A percentile compares a stretch with the other conserved stretches of the same genome.
phyloP scores from a whole-genome alignment of 768 basidiomycete genomes.

The Leccinellum albellum region DNA sequence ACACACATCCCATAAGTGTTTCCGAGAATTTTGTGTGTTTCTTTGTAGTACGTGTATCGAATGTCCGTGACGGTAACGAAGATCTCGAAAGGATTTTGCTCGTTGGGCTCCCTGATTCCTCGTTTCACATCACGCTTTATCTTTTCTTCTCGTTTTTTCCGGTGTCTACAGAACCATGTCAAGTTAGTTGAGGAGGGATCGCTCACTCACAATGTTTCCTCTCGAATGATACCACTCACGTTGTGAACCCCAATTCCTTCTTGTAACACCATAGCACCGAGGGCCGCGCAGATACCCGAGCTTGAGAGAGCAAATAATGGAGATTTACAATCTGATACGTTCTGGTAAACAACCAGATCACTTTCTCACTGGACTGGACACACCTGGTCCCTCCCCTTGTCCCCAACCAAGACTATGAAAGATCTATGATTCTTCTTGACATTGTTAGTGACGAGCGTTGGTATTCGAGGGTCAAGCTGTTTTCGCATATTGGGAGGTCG shows the following conservation, averaged over 20 bases:
- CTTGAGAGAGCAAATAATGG: slow-evolving; percentile 92
- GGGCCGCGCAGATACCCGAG: slow-evolving; percentile 81
- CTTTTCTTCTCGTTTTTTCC: slow-evolving; percentile 95
- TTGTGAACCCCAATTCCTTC: slow-evolving; percentile 96
- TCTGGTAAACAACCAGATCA: neutral
- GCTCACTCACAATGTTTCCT: neutral
- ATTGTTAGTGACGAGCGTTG: slow-evolving; percentile 88
- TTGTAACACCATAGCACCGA: slow-evolving; percentile 99
- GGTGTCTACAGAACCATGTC: slow-evolving; percentile 53
- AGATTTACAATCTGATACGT: slow-evolving; percentile 78
- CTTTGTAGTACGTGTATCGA: slow-evolving; percentile 98
- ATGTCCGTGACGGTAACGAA: slow-evolving; percentile 99
- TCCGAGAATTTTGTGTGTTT: slow-evolving; percentile 93
- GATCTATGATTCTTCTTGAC: slow-evolving; percentile 90
- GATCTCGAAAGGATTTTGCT: slow-evolving; percentile 96
- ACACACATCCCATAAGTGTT: slow-evolving; percentile 98
- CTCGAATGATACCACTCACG: slow-evolving; percentile 41
- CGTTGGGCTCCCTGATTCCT: slow-evolving; percentile 89
- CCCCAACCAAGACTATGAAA: slow-evolving; percentile 95
- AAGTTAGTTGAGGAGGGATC: neutral
- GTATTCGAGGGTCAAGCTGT: slow-evolving; percentile 90
- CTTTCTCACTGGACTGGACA: slow-evolving; percentile 13
- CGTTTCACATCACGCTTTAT: slow-evolving; percentile 95
- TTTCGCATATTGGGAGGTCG: slow-evolving; percentile 55
- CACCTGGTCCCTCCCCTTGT: slow-evolving; percentile 89